Evolutionary conservation across 768 basidiomycete genomes (phyloP).

Genomic region (Leucocoprinus birnbaumii): DNA sequence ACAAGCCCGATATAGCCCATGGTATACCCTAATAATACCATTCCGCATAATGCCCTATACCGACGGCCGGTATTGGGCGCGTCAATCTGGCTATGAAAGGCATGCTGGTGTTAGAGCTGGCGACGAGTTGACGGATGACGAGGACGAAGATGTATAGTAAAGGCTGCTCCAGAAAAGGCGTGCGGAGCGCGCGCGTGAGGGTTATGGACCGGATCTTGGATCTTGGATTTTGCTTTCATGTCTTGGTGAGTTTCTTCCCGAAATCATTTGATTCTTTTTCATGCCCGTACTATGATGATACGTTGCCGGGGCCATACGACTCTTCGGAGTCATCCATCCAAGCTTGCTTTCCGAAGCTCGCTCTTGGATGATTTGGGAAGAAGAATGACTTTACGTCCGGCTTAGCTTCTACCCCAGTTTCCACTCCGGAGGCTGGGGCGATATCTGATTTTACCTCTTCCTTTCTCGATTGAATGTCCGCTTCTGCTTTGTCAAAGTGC

Average conservation of each 20-base stretch:
- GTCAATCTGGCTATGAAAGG: conserved; percentile 57
- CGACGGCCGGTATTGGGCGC: conserved; percentile 81
- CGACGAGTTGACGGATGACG: conserved; percentile 90
- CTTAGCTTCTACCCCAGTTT: neutral
- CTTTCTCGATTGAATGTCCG: no score
- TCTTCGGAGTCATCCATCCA: conserved; percentile 43
- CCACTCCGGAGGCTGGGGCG: neutral
- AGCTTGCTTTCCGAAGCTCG: no score
- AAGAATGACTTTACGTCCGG: conserved; percentile 62
- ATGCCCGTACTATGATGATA: conserved; percentile 47
- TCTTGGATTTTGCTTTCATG: no score
- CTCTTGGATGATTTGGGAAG: conserved; percentile 38
- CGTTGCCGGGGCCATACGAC: conserved; percentile 87
- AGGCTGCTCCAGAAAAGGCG: neutral
- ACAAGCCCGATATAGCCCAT: conserved; percentile 44
- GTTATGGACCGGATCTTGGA: neutral
- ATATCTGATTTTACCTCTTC: neutral
- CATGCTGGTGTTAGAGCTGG: conserved; percentile 65
- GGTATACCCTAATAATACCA: conserved; percentile 80
- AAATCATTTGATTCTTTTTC: neutral
- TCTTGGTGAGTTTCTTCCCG: conserved; percentile 16
- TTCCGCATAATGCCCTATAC: conserved; percentile 77
- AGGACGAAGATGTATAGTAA: conserved; percentile 18
- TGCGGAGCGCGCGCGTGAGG: neutral
- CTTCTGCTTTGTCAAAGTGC: no score